Base-by-base conservation (phyloP, 2,329 filamentous ascomycete genomes). In the Helicocarpus griseus region DNA sequence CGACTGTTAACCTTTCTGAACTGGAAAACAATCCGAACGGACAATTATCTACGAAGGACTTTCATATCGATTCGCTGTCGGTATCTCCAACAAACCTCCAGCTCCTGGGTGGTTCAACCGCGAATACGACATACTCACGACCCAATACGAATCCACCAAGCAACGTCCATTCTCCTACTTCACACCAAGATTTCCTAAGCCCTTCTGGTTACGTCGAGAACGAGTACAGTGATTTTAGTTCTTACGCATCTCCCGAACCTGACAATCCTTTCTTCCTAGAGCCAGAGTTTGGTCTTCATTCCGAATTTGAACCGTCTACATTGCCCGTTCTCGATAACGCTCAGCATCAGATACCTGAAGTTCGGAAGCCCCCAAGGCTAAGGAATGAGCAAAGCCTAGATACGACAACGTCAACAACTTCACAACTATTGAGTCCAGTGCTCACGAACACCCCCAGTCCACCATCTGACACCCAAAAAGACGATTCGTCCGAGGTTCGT, bases 361-460 rank as follows among this genome's bases (percentile, higher is more conserved):
- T 35, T 33, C 17, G 14, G 11, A 9, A 31, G 26, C 26, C 48
- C 21, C 4, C 26, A 5, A 5, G 21, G 39, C 14, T 28, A 41
- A 29, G 22, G n/a, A 39, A 21, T 35, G 48, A 50, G 22, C 36
- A 21, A 13, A 26, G 21, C 5, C 24, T 35, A n/a, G 29, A 39
- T 8, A 31, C 22, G 19, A 39, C 35, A 48, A 55, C 54, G 29
- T 55, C 55, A 6, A 54, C 58, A 26, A 17, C 51, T 14, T 61
- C 65, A 24, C 65, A 67, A 45, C 64, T 68, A 33, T 60, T 68
- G 26, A 65, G 62, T 14, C 63, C 65, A 19, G 62, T 63, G 29
- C 61, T 60, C 21, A 65, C 63, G 3, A 63, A 63, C 48, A 59
- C 63, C 21, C 58, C 61, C 11, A 65, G 61, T 47, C 61, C 66